phyloP scores from a whole-genome alignment of 805 yeast genomes.

The Ogataea trehalophila region DNA sequence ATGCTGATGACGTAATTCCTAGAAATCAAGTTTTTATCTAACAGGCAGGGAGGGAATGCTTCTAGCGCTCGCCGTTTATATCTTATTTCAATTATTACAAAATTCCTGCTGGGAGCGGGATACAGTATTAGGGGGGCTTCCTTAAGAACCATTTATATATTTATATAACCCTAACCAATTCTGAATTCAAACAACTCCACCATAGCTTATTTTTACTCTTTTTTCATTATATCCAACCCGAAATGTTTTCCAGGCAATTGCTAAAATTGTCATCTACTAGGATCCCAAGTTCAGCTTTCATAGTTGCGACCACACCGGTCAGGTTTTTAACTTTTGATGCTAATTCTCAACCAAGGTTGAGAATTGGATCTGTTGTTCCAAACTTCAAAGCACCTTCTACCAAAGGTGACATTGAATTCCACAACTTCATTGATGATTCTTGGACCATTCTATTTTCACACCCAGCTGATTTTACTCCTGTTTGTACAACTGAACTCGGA shows the following conservation, averaged over 20 bases:
- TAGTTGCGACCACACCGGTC: constrained; percentile 5
- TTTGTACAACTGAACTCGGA: constrained; percentile 93
- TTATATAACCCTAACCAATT: too few relatives aligned
- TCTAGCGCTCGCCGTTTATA: too few relatives aligned
- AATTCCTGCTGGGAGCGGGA: too few relatives aligned
- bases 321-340: constrained; percentile 43
- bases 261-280: constrained; percentile 5
- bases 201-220: too few relatives aligned
- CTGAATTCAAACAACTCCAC: too few relatives aligned
- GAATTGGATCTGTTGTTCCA: constrained; percentile 86
- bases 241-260: constrained; percentile 23
- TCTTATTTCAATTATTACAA: too few relatives aligned
- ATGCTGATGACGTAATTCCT: too few relatives aligned
- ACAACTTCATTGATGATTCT: constrained; percentile 76
- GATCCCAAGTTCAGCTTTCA: constrained; percentile 5
- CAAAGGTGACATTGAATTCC: constrained; percentile 79
- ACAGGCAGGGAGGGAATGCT: too few relatives aligned
- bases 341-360: constrained; percentile 54
- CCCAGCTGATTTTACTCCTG: constrained; percentile 96
- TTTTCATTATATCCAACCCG: neutral
- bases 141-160: too few relatives aligned
- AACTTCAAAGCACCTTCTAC: constrained; percentile 82
- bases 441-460: constrained; percentile 91
- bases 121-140: too few relatives aligned
- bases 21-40: too few relatives aligned